Percentiles rank a stretch among this genome's conserved stretches.
Evolutionary conservation across 257 asterid species (phyloP).

Genomic region (Solanum boliviense): DNA sequence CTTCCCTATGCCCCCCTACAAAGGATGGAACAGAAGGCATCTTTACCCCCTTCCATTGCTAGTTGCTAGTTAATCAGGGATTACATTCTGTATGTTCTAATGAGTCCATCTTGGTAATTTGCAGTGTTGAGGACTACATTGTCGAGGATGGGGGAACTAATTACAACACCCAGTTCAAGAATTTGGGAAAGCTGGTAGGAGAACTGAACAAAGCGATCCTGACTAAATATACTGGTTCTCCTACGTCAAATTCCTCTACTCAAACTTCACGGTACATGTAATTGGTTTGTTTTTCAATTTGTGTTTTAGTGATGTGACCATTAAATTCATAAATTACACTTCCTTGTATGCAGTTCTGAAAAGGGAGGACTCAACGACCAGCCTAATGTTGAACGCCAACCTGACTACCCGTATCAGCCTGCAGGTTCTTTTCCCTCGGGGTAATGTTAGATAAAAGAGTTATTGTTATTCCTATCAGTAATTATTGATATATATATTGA

Average conservation of each 20-base stretch:
- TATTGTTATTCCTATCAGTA: not conserved
- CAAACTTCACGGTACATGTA: conserved; percentile 26
- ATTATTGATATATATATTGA: not conserved
- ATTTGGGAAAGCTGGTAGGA: conserved; percentile 50
- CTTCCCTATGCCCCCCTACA: not conserved
- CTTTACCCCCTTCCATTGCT: not conserved
- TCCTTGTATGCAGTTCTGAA: not conserved
- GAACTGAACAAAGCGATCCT: conserved; percentile 29
- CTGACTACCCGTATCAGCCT: not conserved
- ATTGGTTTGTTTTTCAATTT: not conserved
- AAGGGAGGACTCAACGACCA: not conserved
- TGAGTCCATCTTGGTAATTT: not conserved
- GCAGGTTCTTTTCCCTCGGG: conserved; percentile 3
- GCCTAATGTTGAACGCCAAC: not conserved
- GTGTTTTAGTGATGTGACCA: not conserved
- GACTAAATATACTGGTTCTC: conserved; percentile 22
- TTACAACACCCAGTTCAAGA: conserved; percentile 51
- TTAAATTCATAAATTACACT: not conserved
- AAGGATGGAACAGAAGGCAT: not conserved
- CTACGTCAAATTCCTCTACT: conserved; percentile 15
- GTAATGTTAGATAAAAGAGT: conserved; percentile 1
- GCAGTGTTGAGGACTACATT: conserved; percentile 42
- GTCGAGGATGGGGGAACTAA: conserved; percentile 30
- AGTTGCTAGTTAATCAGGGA: not conserved
- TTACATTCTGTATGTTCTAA: not conserved